These are phyloP conservation scores for Xanthoconium separans DNA, from an alignment of 1,284 basidiomycete species.

Conservation along the genomic window DNA sequence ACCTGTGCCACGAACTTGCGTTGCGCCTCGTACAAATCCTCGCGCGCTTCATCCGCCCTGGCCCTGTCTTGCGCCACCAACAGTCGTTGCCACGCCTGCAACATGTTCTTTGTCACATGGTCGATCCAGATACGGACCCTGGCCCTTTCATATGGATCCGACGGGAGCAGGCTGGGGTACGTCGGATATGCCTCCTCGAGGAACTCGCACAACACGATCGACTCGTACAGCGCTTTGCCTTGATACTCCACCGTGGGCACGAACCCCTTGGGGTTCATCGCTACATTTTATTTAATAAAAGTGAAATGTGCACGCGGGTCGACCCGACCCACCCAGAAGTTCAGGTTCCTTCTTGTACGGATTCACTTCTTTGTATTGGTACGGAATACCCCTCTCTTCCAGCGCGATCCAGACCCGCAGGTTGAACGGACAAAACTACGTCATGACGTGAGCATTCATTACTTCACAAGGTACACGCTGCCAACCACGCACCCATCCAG, in stretches of 20 bases:
- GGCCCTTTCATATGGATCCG: conserved; percentile 51
- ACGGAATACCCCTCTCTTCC: conserved; percentile 44
- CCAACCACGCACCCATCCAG: not conserved
- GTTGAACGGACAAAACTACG: conserved; percentile 53
- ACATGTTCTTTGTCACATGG: conserved; percentile 48
- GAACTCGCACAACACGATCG: conserved; percentile 58
- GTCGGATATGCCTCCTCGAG: conserved; percentile 57
- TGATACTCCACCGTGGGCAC: conserved; percentile 62
- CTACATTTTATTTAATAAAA: conserved; percentile 25
- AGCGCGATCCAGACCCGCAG: conserved; percentile 55
- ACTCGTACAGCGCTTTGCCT: conserved; percentile 60
- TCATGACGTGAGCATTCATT: not conserved
- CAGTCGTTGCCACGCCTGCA: conserved; percentile 54
- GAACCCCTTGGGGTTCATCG: conserved; percentile 67
- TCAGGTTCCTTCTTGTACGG: conserved; percentile 69
- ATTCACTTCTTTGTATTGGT: conserved; percentile 52
- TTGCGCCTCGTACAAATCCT: conserved; percentile 47
- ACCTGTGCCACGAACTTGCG: conserved; percentile 46
- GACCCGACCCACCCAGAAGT: conserved; percentile 45
- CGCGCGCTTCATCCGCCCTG: conserved; percentile 42
- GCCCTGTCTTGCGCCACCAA: conserved; percentile 50
- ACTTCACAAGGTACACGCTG: not conserved
- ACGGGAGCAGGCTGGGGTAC: conserved; percentile 47
- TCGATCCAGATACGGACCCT: conserved; percentile 54
- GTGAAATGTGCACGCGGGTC: no score